Evolutionary conservation across 345 rosid species (phyloP).

Genomic region (Schrenkiella parvula): DNA sequence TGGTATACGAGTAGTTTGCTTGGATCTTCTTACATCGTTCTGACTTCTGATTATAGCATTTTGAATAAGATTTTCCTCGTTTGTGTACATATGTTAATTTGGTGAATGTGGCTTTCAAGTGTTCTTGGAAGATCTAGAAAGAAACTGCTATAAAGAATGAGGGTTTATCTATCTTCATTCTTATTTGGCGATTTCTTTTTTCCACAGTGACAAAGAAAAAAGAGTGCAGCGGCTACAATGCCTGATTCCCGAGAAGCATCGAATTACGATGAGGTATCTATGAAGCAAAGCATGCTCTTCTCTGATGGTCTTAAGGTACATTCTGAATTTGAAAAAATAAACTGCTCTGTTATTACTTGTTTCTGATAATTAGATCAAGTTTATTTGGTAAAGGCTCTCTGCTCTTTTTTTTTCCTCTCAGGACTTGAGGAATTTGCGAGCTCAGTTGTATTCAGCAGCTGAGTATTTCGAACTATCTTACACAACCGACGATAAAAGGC

Average conservation of each 20-base stretch:
- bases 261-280: constrained; percentile 65
- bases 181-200: not conserved
- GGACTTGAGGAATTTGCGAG: constrained; percentile 85
- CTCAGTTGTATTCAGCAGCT: constrained; percentile 89
- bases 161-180: not conserved
- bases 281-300: constrained; percentile 85
- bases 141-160: not conserved
- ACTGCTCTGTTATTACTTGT: not conserved
- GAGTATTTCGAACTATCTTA: constrained; percentile 91
- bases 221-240: constrained; percentile 43
- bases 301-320: constrained; percentile 82
- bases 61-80: not conserved
- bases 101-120: not conserved
- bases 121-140: not conserved
- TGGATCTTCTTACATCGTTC: not conserved
- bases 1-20: not conserved
- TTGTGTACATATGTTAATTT: not conserved
- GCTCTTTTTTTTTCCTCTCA: constrained; percentile 12
- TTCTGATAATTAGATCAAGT: not conserved
- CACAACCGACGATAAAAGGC: constrained; percentile 73
- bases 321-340: not conserved
- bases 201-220: not conserved
- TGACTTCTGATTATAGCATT: not conserved
- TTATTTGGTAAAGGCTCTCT: not conserved
- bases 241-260: constrained; percentile 53